A percentile compares a stretch with the other conserved stretches of the same genome.
phyloP scores from a whole-genome alignment of 2,329 filamentous ascomycete genomes.

The Calonectria pteridis region DNA sequence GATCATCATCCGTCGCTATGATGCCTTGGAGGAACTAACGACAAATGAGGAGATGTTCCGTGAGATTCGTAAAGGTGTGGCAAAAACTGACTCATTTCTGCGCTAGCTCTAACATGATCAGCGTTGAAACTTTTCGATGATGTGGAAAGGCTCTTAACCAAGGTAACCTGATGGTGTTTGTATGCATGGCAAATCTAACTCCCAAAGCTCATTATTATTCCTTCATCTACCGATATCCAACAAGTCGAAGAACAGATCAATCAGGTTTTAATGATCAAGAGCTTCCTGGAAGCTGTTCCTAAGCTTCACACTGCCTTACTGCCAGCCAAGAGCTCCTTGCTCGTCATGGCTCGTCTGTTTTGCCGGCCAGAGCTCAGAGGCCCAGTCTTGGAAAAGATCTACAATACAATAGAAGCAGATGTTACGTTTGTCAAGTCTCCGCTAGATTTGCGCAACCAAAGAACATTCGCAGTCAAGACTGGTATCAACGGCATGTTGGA shows the following conservation, averaged over 20 bases:
- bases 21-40: conserved; percentile 86
- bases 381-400: conserved; percentile 74
- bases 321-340: conserved; percentile 72
- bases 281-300: conserved; percentile 77
- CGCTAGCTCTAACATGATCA: conserved; percentile 41
- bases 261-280: conserved; percentile 87
- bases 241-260: conserved; percentile 87
- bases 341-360: conserved; percentile 76
- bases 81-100: conserved; percentile 6
- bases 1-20: conserved; percentile 79
- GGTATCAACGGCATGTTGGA: conserved; percentile 89
- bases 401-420: conserved; percentile 81
- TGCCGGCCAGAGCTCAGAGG: conserved; percentile 74
- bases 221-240: conserved; percentile 73
- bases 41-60: conserved; percentile 88
- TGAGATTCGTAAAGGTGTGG: conserved; percentile 75
- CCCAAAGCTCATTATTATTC: conserved; percentile 79
- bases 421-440: conserved; percentile 82
- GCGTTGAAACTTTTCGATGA: conserved; percentile 82
- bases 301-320: conserved; percentile 76
- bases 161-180: conserved; percentile 59
- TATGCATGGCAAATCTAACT: neutral
- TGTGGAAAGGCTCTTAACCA: conserved; percentile 82
- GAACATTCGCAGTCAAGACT: conserved; percentile 89
- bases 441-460: conserved; percentile 88